Evolutionary conservation across 2,329 filamentous ascomycete genomes (phyloP), one percentile per base, ranked within the genome.

Genomic region (Claviceps citrina): DNA sequence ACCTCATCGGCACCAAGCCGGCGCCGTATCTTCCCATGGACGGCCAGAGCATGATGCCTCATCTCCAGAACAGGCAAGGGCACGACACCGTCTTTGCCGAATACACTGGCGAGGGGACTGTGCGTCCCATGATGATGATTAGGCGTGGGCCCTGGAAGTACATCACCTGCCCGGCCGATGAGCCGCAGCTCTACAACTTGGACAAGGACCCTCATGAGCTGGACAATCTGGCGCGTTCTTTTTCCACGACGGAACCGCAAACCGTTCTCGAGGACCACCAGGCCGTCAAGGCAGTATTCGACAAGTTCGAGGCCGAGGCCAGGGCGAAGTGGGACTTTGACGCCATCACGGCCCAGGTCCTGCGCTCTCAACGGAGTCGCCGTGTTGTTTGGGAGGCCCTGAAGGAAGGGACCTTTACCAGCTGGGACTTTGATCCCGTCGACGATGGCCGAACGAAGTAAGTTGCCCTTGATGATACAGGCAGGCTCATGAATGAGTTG

Each of bases 111-210:
- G 87, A 95, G 62, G 87, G 87, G 36, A 94, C 87, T 1, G 70
- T 93, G 41, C 78, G 82, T 4, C 87, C 87, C 1, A 73, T 93
- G 42, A 84, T 93, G 70, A 95, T 95, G 87, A 95, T 95, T 54
- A 78, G 83, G 43, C 79, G 85, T 40, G 84, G 84, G 7, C 70
- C 73, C 35, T 95, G 84, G 84, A 95, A 95, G 67, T 94, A 86
- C 59, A 77, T 91, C 47, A 85, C 75, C 46, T 94, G 85, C 52
- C 78, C 86, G 6, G 79, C 78, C 18, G 87, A 95, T 54, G 78
- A 81, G 25, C 78, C 83, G 24, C 84, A 91, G 63, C 72, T 95
- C 10, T 95, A 77, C 67, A 82, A 95, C 60, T 67, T 95, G 6
- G 66, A 68, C 33, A 60, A 66, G 16, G 87, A 95, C 53, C 84